phyloP scores from a whole-genome alignment of 306 rosid genomes.

The Ziziphus jujuba region DNA sequence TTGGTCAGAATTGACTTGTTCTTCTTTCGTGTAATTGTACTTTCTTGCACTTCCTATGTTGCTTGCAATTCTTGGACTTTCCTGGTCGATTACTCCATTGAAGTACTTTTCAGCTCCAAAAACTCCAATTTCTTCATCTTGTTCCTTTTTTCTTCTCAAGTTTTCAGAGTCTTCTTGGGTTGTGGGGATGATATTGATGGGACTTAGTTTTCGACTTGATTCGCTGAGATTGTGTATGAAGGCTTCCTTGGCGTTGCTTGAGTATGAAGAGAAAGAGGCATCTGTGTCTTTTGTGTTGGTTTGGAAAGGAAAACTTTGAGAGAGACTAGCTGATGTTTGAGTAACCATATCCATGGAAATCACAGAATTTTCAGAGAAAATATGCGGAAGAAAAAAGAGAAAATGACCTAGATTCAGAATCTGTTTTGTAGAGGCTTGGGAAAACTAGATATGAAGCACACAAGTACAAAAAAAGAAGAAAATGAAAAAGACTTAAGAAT shows the following conservation, averaged over 20 bases:
- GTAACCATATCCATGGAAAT: constrained; percentile 44
- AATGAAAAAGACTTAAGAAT: constrained; percentile 29
- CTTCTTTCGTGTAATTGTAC: not conserved
- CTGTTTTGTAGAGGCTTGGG: constrained; percentile 22
- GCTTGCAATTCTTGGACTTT: constrained; percentile 27
- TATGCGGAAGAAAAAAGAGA: constrained; percentile 18
- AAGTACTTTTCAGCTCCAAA: constrained; percentile 91
- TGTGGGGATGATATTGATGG: constrained; percentile 1
- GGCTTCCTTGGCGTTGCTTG: constrained; percentile 28
- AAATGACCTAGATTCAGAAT: constrained; percentile 17
- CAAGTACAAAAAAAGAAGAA: constrained; percentile 31
- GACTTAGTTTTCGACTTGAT: constrained; percentile 29
- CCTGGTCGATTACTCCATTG: constrained; percentile 57
- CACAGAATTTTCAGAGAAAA: constrained; percentile 1
- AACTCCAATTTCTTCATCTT: constrained; percentile 78
- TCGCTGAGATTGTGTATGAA: constrained; percentile 30
- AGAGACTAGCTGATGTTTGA: constrained; percentile 40
- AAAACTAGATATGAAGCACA: constrained; percentile 28
- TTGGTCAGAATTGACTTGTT: constrained; percentile 20
- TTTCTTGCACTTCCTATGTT: constrained; percentile 20
- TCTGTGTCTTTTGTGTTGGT: constrained; percentile 30
- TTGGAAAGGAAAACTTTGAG: constrained; percentile 34
- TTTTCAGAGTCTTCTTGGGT: constrained; percentile 27
- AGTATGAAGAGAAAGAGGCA: constrained; percentile 58
- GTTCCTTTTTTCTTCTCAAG: constrained; percentile 40